Percentiles rank a stretch among this genome's conserved stretches.
phyloP scores from a whole-genome alignment of 371 early-diverging fungal species.

The Apophysomyces ossiformis region DNA sequence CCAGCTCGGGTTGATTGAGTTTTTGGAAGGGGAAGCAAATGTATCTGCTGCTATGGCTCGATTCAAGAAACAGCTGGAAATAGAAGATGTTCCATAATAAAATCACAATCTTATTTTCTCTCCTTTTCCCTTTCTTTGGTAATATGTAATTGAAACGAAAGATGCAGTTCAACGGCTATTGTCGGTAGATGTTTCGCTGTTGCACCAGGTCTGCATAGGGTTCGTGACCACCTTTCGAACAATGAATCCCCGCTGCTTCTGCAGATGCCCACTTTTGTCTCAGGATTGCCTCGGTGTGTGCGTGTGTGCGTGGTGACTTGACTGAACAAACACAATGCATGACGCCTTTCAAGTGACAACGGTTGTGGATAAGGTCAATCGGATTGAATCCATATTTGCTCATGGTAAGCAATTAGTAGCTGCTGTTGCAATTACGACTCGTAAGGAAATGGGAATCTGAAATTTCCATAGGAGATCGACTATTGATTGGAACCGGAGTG shows the following conservation, averaged over 20 bases:
- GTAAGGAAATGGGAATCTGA: background rate
- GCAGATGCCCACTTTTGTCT: background rate
- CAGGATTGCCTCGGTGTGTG: background rate
- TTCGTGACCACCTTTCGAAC: too few species aligned
- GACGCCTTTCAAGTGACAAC: conserved; percentile 72
- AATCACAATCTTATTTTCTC: background rate
- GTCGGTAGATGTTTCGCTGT: too few species aligned
- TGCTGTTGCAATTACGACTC: background rate
- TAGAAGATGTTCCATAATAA: conserved; percentile 11
- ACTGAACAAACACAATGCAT: conserved; percentile 48
- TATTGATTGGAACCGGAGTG: conserved; percentile 72
- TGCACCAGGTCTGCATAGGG: too few species aligned
- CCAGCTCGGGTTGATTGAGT: conserved; percentile 43
- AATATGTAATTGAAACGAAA: background rate
- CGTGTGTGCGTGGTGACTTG: background rate
- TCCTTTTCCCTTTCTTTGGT: background rate
- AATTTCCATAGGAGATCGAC: conserved; percentile 61
- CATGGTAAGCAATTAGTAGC: conserved; percentile 48
- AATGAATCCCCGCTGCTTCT: background rate
- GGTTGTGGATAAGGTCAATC: conserved; percentile 65
- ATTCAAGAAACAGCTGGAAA: conserved; percentile 43
- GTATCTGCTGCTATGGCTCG: conserved; percentile 36
- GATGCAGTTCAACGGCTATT: background rate
- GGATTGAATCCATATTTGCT: conserved; percentile 69
- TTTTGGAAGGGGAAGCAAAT: conserved; percentile 45